Evolutionary conservation across 768 basidiomycete genomes (phyloP).

Genomic region (Coprinopsis cinerea): DNA sequence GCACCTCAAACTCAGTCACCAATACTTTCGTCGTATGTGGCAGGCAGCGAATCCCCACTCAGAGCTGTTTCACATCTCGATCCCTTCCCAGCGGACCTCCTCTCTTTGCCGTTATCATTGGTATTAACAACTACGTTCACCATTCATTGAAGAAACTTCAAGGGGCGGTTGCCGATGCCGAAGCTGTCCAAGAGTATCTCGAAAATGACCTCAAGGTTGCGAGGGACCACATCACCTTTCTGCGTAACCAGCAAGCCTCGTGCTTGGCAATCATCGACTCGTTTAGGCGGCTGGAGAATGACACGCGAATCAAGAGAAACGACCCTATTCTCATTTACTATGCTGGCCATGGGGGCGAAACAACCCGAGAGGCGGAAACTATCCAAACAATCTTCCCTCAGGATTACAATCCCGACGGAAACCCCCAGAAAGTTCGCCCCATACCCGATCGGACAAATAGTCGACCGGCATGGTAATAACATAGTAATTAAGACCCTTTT

Average conservation of each 20-base stretch:
- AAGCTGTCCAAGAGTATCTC: constrained; percentile 31
- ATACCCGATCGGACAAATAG: constrained; percentile 43
- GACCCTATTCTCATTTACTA: constrained; percentile 38
- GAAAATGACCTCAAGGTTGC: constrained; percentile 24
- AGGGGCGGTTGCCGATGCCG: constrained; percentile 35
- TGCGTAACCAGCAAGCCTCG: constrained; percentile 33
- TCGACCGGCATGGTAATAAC: constrained; percentile 35
- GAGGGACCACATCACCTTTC: constrained; percentile 25
- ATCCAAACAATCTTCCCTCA: constrained; percentile 1
- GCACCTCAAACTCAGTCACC: not conserved
- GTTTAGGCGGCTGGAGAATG: constrained; percentile 21
- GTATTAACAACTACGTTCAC: constrained; percentile 33
- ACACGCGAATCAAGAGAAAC: constrained; percentile 17
- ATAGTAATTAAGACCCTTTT: constrained; percentile 27
- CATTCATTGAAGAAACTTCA: constrained; percentile 20
- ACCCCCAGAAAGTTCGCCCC: constrained; percentile 17
- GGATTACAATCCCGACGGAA: constrained; percentile 7
- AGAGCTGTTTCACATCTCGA: not conserved
- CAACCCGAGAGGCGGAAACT: not conserved
- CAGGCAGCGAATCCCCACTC: not conserved
- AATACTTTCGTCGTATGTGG: not conserved
- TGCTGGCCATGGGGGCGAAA: constrained; percentile 34
- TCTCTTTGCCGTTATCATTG: constrained; percentile 37
- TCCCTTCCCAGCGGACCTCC: constrained; percentile 3
- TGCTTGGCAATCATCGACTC: constrained; percentile 27